Conservation (phyloP, 257 asterid genomes). For the Verbascum thapsus region DNA sequence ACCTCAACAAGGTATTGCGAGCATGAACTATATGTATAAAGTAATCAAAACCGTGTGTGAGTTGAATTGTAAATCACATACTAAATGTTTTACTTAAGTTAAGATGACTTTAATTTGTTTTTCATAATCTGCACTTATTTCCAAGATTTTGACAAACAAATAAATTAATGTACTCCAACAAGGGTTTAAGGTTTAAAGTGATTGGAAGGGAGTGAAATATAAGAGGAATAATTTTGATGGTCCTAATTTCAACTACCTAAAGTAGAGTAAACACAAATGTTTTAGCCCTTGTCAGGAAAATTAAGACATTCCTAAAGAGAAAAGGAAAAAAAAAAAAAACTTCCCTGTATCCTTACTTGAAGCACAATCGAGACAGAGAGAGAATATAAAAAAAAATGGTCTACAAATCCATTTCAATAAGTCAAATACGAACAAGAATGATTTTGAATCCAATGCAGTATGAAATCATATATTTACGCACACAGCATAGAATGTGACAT, state of each 20-base stretch:
- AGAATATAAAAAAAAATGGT: no score
- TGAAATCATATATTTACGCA: conserved; percentile 14
- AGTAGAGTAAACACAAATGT: no score
- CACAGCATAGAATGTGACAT: conserved; percentile 1
- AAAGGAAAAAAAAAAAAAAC: no score
- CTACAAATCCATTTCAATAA: conserved; percentile 2
- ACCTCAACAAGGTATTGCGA: conserved; percentile 58
- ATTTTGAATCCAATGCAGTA: not conserved
- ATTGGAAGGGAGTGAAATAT: no score
- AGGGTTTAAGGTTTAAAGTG: no score
- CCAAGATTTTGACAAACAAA: not conserved
- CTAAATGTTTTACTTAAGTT: not conserved
- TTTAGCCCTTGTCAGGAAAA: no score
- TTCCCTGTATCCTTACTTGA: no score
- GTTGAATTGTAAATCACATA: not conserved
- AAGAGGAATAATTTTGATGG: no score
- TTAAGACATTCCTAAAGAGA: no score
- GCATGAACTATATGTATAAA: conserved; percentile 7
- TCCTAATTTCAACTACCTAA: no score
- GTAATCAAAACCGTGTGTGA: not conserved
- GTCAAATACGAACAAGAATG: conserved; percentile 5
- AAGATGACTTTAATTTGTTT: not conserved
- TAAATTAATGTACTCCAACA: no score
- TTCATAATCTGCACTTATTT: not conserved
- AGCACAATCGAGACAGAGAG: no score